Evolutionary conservation across 1,284 basidiomycete species (phyloP).

Genomic region (Microbotryum silenes-acaulis): DNA sequence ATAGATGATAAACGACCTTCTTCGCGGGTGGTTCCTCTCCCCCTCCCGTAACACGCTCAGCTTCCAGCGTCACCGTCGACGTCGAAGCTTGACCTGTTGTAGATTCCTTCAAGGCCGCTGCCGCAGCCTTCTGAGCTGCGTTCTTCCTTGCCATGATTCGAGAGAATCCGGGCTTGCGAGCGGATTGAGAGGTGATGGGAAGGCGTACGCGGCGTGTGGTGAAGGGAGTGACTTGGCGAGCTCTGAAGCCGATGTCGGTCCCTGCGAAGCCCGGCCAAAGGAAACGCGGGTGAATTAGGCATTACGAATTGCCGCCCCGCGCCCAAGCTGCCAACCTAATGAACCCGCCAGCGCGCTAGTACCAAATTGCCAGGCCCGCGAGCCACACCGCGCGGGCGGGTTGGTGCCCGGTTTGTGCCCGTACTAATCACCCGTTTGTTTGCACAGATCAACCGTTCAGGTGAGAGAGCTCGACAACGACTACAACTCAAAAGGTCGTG

Average conservation of each 20-base stretch:
- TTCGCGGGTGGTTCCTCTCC: slow-evolving; percentile 12
- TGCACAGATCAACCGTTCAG: neutral
- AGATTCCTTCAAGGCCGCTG: slow-evolving; percentile 7
- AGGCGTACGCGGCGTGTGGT: too few species aligned
- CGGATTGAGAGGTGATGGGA: too few species aligned
- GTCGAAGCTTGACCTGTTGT: slow-evolving; percentile 11
- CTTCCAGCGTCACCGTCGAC: slow-evolving; percentile 7
- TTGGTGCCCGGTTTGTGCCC: too few species aligned
- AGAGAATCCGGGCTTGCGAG: too few species aligned
- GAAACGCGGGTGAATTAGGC: too few species aligned
- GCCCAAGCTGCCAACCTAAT: neutral
- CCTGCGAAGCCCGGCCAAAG: neutral
- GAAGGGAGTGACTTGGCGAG: too few species aligned
- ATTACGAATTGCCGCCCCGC: too few species aligned
- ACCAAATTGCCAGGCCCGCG: too few species aligned
- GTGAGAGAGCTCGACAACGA: neutral
- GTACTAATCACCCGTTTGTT: neutral
- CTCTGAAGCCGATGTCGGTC: neutral
- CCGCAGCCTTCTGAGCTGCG: slow-evolving; percentile 24
- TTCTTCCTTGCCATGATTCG: slow-evolving; percentile 29
- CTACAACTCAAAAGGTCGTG: neutral
- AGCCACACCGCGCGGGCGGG: too few species aligned
- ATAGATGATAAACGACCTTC: neutral
- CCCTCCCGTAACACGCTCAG: slow-evolving; percentile 5
- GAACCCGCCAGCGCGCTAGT: too few species aligned